These are phyloP conservation scores for Breynia disticha DNA, from an alignment of 441 rosid species.

Conservation along the genomic window DNA sequence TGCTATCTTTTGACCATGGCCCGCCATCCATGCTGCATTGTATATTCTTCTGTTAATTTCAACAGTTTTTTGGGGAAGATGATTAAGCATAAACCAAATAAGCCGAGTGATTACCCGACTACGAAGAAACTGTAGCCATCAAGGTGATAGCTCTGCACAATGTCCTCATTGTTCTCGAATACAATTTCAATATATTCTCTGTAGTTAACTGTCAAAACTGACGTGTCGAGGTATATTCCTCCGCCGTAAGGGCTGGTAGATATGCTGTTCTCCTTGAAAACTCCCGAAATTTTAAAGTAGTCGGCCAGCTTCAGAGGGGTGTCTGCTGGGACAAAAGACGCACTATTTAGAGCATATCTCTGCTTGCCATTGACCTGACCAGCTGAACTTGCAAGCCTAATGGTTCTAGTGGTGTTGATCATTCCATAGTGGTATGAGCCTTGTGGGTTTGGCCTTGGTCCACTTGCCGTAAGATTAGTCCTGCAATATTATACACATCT, in stretches of 20 bases:
- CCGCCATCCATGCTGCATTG: conserved; percentile 90
- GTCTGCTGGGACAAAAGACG: conserved; percentile 60
- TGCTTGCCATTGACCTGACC: conserved; percentile 78
- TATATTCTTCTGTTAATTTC: too few relatives aligned
- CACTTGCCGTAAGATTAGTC: conserved; percentile 93
- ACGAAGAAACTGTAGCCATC: conserved; percentile 82
- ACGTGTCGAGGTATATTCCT: conserved; percentile 60
- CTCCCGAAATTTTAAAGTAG: conserved; percentile 65
- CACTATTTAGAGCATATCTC: conserved; percentile 77
- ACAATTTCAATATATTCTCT: conserved; percentile 72
- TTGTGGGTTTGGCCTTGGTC: conserved; percentile 97
- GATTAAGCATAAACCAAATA: background rate
- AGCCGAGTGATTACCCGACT: conserved; percentile 56
- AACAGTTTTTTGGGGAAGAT: too few relatives aligned
- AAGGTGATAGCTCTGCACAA: conserved; percentile 78
- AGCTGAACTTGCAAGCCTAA: conserved; percentile 56
- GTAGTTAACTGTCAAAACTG: conserved; percentile 62
- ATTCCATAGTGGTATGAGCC: conserved; percentile 96
- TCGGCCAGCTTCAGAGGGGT: conserved; percentile 95
- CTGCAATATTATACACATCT: too few relatives aligned
- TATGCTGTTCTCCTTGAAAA: conserved; percentile 58
- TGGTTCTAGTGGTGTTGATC: conserved; percentile 64
- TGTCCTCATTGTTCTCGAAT: conserved; percentile 59
- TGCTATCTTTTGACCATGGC: conserved; percentile 62
- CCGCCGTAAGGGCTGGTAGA: conserved; percentile 60